A percentile compares a stretch with the other conserved stretches of the same genome.
Conservation (phyloP, 2,329 filamentous ascomycete species). For the Celoporthe dispersa region DNA sequence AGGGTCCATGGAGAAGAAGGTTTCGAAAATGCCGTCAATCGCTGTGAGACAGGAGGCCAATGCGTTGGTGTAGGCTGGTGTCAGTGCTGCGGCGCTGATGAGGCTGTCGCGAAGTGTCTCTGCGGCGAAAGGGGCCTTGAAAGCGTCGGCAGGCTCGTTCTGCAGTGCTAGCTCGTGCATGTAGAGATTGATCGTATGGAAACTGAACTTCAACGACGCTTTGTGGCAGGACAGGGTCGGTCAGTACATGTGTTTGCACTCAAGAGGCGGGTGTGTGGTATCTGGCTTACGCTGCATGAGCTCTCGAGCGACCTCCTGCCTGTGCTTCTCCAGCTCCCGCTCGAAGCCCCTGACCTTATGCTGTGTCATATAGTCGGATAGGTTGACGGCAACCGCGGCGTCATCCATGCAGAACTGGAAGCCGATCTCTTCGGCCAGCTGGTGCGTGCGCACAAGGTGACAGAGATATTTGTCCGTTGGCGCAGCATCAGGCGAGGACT, state of each 20-base stretch:
- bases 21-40: slow-evolving; percentile 68
- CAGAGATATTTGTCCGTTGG: slow-evolving; percentile 62
- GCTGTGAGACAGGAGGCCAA: slow-evolving; percentile 69
- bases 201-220: slow-evolving; percentile 67
- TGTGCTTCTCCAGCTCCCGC: slow-evolving; percentile 65
- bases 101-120: slow-evolving; percentile 50
- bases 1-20: slow-evolving; percentile 65
- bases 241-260: not conserved
- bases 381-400: slow-evolving; percentile 54
- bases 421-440: slow-evolving; percentile 70
- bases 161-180: slow-evolving; percentile 79
- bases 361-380: slow-evolving; percentile 67
- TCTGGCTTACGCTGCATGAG: slow-evolving; percentile 54
- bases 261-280: slow-evolving; percentile 35
- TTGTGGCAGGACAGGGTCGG: not conserved
- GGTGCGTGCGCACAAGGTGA: slow-evolving; percentile 63
- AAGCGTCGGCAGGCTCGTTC: slow-evolving; percentile 62
- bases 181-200: slow-evolving; percentile 70
- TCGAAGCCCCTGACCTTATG: slow-evolving; percentile 69
- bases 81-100: slow-evolving; percentile 45
- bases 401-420: slow-evolving; percentile 72
- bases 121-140: slow-evolving; percentile 52
- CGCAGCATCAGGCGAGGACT: slow-evolving; percentile 57
- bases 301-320: slow-evolving; percentile 55
- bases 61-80: slow-evolving; percentile 67